phyloP scores from a whole-genome alignment of 2,329 filamentous ascomycete species.

The Penicillium olsonii region DNA sequence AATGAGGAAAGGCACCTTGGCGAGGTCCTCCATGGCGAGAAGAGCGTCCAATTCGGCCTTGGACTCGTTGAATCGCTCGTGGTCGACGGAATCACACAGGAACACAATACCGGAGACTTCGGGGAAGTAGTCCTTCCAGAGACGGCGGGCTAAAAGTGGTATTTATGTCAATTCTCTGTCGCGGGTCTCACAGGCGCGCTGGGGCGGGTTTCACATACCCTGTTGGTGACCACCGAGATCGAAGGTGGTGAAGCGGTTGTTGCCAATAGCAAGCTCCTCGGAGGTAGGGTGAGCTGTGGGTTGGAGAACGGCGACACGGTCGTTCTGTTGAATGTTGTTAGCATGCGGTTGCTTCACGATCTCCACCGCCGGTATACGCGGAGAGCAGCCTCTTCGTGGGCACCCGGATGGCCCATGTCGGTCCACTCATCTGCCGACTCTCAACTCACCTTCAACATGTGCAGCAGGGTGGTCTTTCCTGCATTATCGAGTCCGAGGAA shows the following conservation, averaged over 20 bases:
- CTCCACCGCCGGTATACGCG: too few relatives aligned
- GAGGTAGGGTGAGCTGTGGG: slow-evolving; percentile 91
- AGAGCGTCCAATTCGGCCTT: slow-evolving; percentile 97
- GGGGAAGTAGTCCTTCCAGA: slow-evolving; percentile 97
- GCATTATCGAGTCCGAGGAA: slow-evolving; percentile 94
- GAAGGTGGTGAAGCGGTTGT: slow-evolving; percentile 92
- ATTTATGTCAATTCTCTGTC: neutral
- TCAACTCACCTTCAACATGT: slow-evolving; percentile 84
- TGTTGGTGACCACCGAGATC: slow-evolving; percentile 93
- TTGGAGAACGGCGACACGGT: slow-evolving; percentile 86
- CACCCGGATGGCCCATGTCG: neutral
- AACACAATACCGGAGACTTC: slow-evolving; percentile 97
- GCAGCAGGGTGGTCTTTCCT: slow-evolving; percentile 88
- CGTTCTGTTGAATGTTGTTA: slow-evolving; percentile 61
- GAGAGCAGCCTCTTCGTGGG: neutral
- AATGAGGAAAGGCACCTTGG: slow-evolving; percentile 93
- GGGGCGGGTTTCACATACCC: slow-evolving; percentile 54
- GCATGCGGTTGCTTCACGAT: too few relatives aligned
- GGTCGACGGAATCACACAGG: slow-evolving; percentile 95
- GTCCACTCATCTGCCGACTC: neutral
- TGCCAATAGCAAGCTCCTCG: slow-evolving; percentile 89
- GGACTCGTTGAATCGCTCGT: slow-evolving; percentile 88
- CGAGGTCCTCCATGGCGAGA: slow-evolving; percentile 92
- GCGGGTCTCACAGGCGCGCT: neutral
- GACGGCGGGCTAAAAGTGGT: slow-evolving; percentile 70